phyloP scores from a whole-genome alignment of 2,329 filamentous ascomycete species.

The Hypoxylon sp. region DNA sequence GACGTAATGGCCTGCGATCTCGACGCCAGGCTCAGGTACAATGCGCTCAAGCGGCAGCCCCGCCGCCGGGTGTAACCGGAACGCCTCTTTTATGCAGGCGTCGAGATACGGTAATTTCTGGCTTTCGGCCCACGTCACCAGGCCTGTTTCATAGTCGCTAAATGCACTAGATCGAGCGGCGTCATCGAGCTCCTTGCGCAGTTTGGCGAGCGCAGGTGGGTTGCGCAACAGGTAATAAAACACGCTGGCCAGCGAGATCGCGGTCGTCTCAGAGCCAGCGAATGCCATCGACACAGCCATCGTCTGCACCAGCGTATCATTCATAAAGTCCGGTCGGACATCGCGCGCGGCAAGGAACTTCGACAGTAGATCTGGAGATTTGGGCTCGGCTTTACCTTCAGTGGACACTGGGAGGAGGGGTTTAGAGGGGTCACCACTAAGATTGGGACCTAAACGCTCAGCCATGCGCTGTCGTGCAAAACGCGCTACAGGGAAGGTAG shows the following conservation, averaged over 20 bases:
- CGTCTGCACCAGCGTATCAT: slow-evolving; percentile 76
- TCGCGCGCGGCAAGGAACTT: slow-evolving; percentile 80
- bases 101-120: slow-evolving; percentile 82
- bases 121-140: slow-evolving; percentile 78
- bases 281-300: slow-evolving; percentile 81
- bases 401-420: slow-evolving; percentile 57
- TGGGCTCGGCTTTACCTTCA: slow-evolving; percentile 57
- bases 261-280: slow-evolving; percentile 85
- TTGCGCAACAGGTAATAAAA: slow-evolving; percentile 82
- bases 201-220: slow-evolving; percentile 66
- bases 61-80: slow-evolving; percentile 81
- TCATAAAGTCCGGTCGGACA: slow-evolving; percentile 79
- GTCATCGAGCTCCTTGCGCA: slow-evolving; percentile 74
- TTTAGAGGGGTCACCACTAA: slow-evolving; percentile 50
- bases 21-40: slow-evolving; percentile 74
- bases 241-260: slow-evolving; percentile 78
- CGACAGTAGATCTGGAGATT: slow-evolving; percentile 73
- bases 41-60: slow-evolving; percentile 81
- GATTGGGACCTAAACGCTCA: slow-evolving; percentile 70
- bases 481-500: slow-evolving; percentile 79
- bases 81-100: slow-evolving; percentile 82
- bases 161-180: slow-evolving; percentile 68
- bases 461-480: slow-evolving; percentile 78
- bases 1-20: slow-evolving; percentile 74
- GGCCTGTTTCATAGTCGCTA: slow-evolving; percentile 66